phyloP scores from a whole-genome alignment of 495 filamentous ascomycete genomes.

The Penicillium atrosanguineum region DNA sequence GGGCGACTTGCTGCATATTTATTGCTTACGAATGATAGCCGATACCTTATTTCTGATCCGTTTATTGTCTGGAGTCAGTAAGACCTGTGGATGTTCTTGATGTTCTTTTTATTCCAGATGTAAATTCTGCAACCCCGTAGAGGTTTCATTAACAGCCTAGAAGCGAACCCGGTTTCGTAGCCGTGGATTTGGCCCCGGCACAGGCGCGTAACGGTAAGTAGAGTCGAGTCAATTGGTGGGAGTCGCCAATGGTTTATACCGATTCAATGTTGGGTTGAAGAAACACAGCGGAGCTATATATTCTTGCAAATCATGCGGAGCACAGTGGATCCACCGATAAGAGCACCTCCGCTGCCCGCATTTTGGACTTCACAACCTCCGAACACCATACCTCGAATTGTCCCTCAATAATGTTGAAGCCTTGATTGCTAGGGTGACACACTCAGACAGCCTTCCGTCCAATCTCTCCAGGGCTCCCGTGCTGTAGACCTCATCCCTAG shows the following conservation, averaged over 20 bases:
- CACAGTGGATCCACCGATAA: not conserved
- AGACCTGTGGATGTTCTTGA: too few species aligned
- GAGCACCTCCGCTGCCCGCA: not conserved
- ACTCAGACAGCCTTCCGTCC: not conserved
- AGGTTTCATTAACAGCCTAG: too few species aligned
- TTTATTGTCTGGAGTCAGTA: not conserved
- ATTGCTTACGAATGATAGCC: conserved; percentile 1
- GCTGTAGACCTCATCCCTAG: conserved; percentile 4
- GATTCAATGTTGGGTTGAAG: not conserved
- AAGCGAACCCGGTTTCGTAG: too few species aligned
- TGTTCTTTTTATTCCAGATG: too few species aligned
- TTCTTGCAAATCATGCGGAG: not conserved
- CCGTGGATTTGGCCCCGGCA: too few species aligned
- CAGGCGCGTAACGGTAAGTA: too few species aligned
- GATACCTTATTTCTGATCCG: not conserved
- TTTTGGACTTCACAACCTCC: not conserved
- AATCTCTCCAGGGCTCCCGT: not conserved
- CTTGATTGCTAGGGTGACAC: not conserved
- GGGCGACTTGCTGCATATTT: conserved; percentile 1
- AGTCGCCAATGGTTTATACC: too few species aligned
- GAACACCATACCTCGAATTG: not conserved
- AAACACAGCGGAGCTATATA: not conserved
- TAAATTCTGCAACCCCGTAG: too few species aligned
- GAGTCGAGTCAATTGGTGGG: too few species aligned
- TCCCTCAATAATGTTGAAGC: not conserved